These are phyloP conservation scores for Macroventuria anomochaeta DNA, from an alignment of 2,329 filamentous ascomycete genomes.

Conservation along the genomic window DNA sequence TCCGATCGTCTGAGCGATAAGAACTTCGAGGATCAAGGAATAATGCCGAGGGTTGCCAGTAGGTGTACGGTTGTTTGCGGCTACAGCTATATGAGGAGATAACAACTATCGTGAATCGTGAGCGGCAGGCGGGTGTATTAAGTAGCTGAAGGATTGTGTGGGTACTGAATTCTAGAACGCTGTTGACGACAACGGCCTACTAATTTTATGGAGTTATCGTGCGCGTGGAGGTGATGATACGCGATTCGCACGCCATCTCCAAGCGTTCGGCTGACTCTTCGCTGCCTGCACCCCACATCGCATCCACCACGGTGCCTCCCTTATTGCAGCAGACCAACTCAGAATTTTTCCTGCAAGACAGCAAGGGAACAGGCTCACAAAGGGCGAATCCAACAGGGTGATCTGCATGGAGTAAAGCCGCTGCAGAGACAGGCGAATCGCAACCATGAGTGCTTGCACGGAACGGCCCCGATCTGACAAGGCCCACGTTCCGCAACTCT, in stretches of 20 bases:
- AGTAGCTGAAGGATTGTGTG: slow-evolving; percentile 31
- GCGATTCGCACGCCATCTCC: slow-evolving; percentile 47
- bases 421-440: slow-evolving; percentile 31
- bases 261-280: slow-evolving; percentile 33
- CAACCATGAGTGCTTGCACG: slow-evolving; percentile 18
- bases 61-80: slow-evolving; percentile 39
- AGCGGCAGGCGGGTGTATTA: slow-evolving; percentile 29
- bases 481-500: slow-evolving; percentile 34
- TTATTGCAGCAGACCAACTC: slow-evolving; percentile 14
- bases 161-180: slow-evolving; percentile 34
- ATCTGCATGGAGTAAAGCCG: slow-evolving; percentile 24
- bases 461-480: slow-evolving; percentile 22
- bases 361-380: background rate
- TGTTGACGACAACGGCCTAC: slow-evolving; percentile 34
- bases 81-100: slow-evolving; percentile 25
- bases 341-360: slow-evolving; percentile 24
- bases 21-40: slow-evolving; percentile 14
- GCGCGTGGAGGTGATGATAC: slow-evolving; percentile 36
- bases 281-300: slow-evolving; percentile 25
- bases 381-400: slow-evolving; percentile 31
- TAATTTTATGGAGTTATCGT: slow-evolving; percentile 32
- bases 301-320: slow-evolving; percentile 30
- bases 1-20: slow-evolving; percentile 36
- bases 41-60: slow-evolving; percentile 45
- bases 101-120: slow-evolving; percentile 16